Base-by-base conservation (phyloP, 2,329 filamentous ascomycete species). In the Sporothrix phasma region DNA sequence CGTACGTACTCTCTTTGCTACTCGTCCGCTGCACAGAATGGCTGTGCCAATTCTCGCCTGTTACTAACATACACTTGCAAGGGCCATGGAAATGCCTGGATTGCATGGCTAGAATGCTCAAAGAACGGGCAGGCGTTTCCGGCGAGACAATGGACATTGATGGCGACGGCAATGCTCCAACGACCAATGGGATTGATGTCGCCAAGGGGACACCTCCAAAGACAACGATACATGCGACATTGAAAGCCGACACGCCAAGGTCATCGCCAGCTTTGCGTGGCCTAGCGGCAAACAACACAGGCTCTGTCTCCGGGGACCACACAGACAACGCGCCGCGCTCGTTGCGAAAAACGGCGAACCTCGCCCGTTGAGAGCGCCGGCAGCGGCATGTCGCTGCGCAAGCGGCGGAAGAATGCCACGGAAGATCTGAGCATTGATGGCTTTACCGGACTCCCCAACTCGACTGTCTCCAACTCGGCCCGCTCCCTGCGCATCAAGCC, bases 271-370 rank as follows among this genome's bases (percentile, higher is more conserved):
- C 93, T 73, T 77, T 87, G 63, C 81, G 84, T 64, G 87, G 87
- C 46, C 76, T 81, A 7, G 79, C 83, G 66, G 86, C 84, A 66
- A 65, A 65, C 29, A 65, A 65, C 29, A 82, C 86, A 17, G 86
- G 86, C 66, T 89, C 89, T 17, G 88, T 90, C 74, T 92, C 89
- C 0, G 88, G 88, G 67, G 88, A 91, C 70, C 81, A 87, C 7
- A 80, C 88, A 77, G 88, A 93, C 74, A 15, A 24, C n/a, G 89
- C 88, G 53, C 87, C 90, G 8, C 87, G 91, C 62, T 84, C 89
- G 37, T 77, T 96, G 66, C 84, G 92, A 66, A 96, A n/a, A 96
- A 76, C 85, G 92, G 62, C 96, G 93, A 74, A 87, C 90, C 19
- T 91, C 90, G 1, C 88, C 89, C 3, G 79, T 83, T 13, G 86